Evolutionary conservation across 2,329 filamentous ascomycete genomes (phyloP).

Genomic region (Pseudogymnoascus destructans): DNA sequence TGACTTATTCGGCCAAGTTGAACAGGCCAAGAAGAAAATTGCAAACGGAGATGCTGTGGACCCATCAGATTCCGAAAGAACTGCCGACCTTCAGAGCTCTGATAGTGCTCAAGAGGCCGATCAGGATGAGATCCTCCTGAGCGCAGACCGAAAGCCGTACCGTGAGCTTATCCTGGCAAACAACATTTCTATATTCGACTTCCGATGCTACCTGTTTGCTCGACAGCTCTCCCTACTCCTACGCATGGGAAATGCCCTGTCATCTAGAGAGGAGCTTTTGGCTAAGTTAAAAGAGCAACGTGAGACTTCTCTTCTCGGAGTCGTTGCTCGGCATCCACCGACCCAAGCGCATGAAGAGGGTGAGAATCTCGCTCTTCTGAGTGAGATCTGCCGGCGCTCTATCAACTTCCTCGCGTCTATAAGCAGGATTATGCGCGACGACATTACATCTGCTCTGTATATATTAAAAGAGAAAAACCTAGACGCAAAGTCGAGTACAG

Average conservation of each 20-base stretch:
- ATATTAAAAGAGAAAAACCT: constrained; percentile 10
- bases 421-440: constrained; percentile 65
- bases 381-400: constrained; percentile 72
- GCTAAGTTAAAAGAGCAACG: constrained; percentile 50
- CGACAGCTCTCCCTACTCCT: constrained; percentile 74
- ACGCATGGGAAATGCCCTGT: constrained; percentile 63
- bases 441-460: constrained; percentile 51
- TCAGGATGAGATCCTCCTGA: constrained; percentile 46
- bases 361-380: constrained; percentile 68
- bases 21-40: constrained; percentile 35
- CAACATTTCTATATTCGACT: constrained; percentile 93
- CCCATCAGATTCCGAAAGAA: constrained; percentile 27
- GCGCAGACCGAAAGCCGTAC: constrained; percentile 63
- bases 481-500: constrained; percentile 27
- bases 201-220: constrained; percentile 84
- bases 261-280: constrained; percentile 47
- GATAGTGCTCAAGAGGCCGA: constrained; percentile 27
- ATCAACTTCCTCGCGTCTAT: constrained; percentile 74
- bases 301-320: constrained; percentile 43
- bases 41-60: constrained; percentile 28
- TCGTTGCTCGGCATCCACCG: constrained; percentile 38
- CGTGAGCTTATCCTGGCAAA: constrained; percentile 85
- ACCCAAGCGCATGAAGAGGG: constrained; percentile 41
- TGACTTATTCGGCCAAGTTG: constrained; percentile 51
- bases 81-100: constrained; percentile 39